These are phyloP conservation scores for Vitis vinifera DNA, from an alignment of 164 flowering plant species.

Conservation along the genomic window DNA sequence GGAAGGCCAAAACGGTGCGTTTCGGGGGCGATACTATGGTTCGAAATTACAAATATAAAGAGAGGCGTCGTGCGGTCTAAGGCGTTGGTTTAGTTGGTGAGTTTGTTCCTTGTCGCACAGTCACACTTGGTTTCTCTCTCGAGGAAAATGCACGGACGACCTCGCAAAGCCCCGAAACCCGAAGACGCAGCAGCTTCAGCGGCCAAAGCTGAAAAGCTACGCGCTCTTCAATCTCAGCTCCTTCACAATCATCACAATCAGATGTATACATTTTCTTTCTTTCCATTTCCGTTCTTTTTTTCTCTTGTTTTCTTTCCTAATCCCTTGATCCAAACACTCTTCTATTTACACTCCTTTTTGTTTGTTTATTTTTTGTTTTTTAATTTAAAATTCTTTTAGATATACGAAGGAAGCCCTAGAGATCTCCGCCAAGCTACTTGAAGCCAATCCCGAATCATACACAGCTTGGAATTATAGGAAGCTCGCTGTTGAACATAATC, in stretches of 20 bases:
- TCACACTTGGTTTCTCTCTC: no score
- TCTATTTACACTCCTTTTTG: not conserved
- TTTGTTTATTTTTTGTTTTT: not conserved
- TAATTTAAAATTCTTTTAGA: conserved; percentile 28
- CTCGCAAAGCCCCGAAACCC: conserved; percentile 60
- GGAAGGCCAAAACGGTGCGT: no score
- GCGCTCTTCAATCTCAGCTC: conserved; percentile 67
- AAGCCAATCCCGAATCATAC: conserved; percentile 72
- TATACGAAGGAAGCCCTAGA: conserved; percentile 75
- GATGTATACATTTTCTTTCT: conserved; percentile 30
- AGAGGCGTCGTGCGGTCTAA: not conserved
- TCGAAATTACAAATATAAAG: no score
- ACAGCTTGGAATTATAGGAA: conserved; percentile 94
- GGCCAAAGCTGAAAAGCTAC: conserved; percentile 59
- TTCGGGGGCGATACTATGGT: not conserved
- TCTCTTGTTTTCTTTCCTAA: conserved; percentile 1
- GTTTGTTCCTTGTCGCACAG: no score
- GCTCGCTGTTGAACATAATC: conserved; percentile 57
- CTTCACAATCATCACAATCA: conserved; percentile 68
- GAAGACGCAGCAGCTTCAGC: conserved; percentile 59
- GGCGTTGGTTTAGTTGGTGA: not conserved
- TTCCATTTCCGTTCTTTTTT: not conserved
- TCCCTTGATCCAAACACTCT: conserved; percentile 3
- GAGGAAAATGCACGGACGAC: conserved; percentile 80
- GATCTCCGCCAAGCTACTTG: conserved; percentile 63